These are phyloP conservation scores for Voacanga thouarsii DNA, from an alignment of 257 asterid species.

Conservation along the genomic window DNA sequence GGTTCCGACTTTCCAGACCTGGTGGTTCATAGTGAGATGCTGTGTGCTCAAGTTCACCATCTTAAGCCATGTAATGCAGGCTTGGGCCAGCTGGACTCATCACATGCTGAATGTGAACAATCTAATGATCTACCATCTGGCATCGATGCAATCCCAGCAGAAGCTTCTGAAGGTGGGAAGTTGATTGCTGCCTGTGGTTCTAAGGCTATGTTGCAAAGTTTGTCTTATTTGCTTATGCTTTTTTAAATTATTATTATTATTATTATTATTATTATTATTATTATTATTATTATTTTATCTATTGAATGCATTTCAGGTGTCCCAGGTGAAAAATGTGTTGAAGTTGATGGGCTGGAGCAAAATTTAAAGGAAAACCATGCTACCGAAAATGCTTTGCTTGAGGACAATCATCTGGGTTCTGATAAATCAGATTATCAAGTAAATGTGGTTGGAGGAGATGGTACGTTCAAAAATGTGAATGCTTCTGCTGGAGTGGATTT, in stretches of 20 bases:
- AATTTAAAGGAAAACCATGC: conserved; percentile 29
- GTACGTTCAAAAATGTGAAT: conserved; percentile 25
- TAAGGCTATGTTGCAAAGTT: conserved; percentile 46
- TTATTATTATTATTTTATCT: too few species aligned
- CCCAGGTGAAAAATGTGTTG: conserved; percentile 34
- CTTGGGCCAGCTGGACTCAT: conserved; percentile 32
- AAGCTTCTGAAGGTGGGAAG: conserved; percentile 43
- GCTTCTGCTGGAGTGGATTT: conserved; percentile 40
- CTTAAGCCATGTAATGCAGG: conserved; percentile 58
- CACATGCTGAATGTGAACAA: conserved; percentile 28
- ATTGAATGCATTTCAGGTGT: neutral
- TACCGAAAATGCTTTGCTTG: conserved; percentile 33
- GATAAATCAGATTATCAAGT: conserved; percentile 32
- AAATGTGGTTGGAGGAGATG: conserved; percentile 29
- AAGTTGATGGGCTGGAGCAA: conserved; percentile 35
- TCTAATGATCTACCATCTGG: conserved; percentile 31
- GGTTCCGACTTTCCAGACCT: conserved; percentile 16
- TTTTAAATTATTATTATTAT: too few species aligned
- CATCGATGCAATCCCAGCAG: conserved; percentile 28
- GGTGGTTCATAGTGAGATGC: conserved; percentile 31
- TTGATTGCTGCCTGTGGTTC: conserved; percentile 18
- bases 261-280: too few species aligned
- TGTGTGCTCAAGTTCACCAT: conserved; percentile 28
- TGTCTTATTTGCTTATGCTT: conserved; percentile 27
- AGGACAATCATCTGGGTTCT: conserved; percentile 28